These are phyloP conservation scores for Tardiomyces blankii DNA, from an alignment of 1,139 yeast genomes.

Conservation along the genomic window DNA sequence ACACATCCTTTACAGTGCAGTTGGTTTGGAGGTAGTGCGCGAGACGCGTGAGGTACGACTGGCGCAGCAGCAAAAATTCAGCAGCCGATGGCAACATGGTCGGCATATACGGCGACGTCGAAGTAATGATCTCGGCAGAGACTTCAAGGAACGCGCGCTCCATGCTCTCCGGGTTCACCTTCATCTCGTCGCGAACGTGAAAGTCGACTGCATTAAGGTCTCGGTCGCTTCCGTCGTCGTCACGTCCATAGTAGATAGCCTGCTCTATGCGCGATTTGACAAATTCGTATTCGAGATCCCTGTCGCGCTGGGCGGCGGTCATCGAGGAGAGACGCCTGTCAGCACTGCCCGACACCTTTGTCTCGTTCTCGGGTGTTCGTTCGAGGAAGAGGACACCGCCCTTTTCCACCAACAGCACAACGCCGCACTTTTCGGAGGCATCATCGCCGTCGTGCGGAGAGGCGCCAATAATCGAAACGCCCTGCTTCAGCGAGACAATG, in stretches of 20 bases:
- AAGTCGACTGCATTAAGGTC: constrained; percentile 44
- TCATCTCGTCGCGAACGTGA: constrained; percentile 31
- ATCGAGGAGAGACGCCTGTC: constrained; percentile 1
- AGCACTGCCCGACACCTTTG: neutral
- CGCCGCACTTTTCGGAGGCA: constrained; percentile 25
- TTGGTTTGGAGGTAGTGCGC: constrained; percentile 37
- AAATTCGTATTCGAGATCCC: constrained; percentile 25
- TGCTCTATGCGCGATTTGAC: constrained; percentile 71
- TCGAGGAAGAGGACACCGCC: constrained; percentile 59
- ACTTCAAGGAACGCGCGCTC: constrained; percentile 41
- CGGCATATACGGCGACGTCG: constrained; percentile 37
- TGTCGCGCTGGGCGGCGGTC: constrained; percentile 11
- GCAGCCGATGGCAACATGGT: constrained; percentile 32
- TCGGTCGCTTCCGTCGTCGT: constrained; percentile 12
- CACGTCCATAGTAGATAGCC: constrained; percentile 52
- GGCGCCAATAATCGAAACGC: constrained; percentile 47
- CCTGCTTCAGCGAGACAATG: constrained; percentile 42
- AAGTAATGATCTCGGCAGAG: constrained; percentile 42
- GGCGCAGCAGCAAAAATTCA: constrained; percentile 35
- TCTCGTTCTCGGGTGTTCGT: constrained; percentile 26
- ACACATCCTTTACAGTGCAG: constrained; percentile 29
- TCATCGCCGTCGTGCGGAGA: constrained; percentile 39
- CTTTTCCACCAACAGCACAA: constrained; percentile 45
- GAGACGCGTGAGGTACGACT: constrained; percentile 31
- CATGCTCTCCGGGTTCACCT: constrained; percentile 28